Percentiles rank a stretch among this genome's conserved stretches.
Evolutionary conservation across 2,329 filamentous ascomycete genomes (phyloP).

Genomic region (Aspergillus sp.): DNA sequence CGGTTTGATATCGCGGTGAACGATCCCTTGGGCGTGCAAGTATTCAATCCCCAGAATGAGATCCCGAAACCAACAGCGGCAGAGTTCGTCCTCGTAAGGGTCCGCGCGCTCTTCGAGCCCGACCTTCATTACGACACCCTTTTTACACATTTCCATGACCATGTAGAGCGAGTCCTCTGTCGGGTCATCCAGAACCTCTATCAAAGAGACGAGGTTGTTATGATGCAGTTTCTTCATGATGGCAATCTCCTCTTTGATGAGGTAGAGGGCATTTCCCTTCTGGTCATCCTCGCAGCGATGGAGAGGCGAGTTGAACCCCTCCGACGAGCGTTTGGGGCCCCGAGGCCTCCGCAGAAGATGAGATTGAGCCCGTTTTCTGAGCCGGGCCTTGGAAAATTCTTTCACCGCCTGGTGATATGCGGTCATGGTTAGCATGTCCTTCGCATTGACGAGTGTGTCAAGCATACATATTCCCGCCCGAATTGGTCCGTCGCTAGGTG

Average conservation of each 20-base stretch:
- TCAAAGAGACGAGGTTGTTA: conserved; percentile 84
- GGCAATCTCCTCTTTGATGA: conserved; percentile 94
- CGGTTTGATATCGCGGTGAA: conserved; percentile 96
- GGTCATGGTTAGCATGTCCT: conserved; percentile 8
- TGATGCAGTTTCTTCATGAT: conserved; percentile 99
- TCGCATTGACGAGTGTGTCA: conserved; percentile 11
- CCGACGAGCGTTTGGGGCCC: conserved; percentile 51
- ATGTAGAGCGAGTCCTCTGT: conserved; percentile 96
- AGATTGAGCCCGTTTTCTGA: conserved; percentile 87
- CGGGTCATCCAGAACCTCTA: conserved; percentile 93
- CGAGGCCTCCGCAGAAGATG: conserved; percentile 71
- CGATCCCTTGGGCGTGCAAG: conserved; percentile 87
- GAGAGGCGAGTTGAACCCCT: conserved; percentile 62
- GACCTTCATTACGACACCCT: conserved; percentile 95
- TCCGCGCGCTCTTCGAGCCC: conserved; percentile 78
- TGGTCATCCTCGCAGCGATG: conserved; percentile 56
- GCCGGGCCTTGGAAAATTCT: conserved; percentile 89
- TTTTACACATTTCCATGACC: conserved; percentile 99
- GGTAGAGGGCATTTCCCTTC: conserved; percentile 69
- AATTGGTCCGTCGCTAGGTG: conserved; percentile 87
- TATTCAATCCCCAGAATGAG: conserved; percentile 95
- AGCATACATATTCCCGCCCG: conserved; percentile 78
- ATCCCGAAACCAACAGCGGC: conserved; percentile 90
- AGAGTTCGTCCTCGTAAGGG: conserved; percentile 78
- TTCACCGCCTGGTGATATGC: conserved; percentile 71